These are phyloP conservation scores for Lactarius evosmus DNA, from an alignment of 768 basidiomycete species.

Conservation along the genomic window DNA sequence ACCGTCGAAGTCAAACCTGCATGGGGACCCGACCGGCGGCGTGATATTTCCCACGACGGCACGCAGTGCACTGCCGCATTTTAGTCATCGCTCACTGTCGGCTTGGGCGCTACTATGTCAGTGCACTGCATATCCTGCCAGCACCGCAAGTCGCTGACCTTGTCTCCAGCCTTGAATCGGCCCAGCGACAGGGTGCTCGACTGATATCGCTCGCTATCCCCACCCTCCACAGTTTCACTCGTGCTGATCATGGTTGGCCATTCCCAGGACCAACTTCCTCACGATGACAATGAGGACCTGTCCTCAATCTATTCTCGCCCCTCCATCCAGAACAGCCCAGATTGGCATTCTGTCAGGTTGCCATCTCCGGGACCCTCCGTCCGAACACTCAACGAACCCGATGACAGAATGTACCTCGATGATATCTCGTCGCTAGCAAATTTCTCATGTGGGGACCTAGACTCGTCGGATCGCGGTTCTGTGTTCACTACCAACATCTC, in stretches of 20 bases:
- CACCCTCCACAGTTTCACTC: neutral
- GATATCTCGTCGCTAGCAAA: neutral
- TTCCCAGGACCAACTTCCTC: neutral
- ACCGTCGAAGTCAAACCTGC: too few relatives aligned
- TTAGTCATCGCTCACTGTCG: neutral
- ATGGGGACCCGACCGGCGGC: too few relatives aligned
- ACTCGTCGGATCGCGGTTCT: neutral
- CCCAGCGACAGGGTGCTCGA: neutral
- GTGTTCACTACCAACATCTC: constrained; percentile 5
- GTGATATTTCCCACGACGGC: neutral
- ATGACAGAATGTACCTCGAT: neutral
- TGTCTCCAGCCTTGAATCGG: neutral
- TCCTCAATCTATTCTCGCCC: neutral
- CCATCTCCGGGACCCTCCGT: neutral
- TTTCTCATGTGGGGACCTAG: neutral
- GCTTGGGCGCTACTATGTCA: neutral
- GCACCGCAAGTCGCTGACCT: neutral
- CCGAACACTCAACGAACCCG: neutral
- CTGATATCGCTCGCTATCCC: neutral
- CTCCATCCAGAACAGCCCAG: neutral
- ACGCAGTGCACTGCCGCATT: neutral
- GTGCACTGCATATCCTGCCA: neutral
- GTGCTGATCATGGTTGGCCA: neutral
- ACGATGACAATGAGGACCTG: neutral
- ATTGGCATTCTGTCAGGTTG: neutral